Evolutionary conservation across 192 early-diverging fungal species (phyloP), one percentile per base, ranked within the genome.

Genomic region (Backusella circina): DNA sequence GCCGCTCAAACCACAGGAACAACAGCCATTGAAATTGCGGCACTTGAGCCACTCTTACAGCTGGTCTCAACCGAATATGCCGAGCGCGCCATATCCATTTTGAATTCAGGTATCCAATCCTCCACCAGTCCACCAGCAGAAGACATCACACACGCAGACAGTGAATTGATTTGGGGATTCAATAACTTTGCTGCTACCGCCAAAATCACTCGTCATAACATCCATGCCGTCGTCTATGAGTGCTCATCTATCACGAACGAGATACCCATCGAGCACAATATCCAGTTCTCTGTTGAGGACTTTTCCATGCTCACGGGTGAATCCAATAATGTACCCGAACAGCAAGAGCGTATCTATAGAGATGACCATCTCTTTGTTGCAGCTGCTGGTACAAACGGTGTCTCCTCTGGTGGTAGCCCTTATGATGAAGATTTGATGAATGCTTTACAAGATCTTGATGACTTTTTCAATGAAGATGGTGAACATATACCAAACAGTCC

Each of bases 1-100:
- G 31, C 13, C 32, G 7, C 23, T 6, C 35, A 65, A 30, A 54
- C 61, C 2, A 16, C 35, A 4, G 18, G 16, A 47, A 50, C 31
- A 16, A 74, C 77, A 50, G 71, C 78, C 47, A 82, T 91, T 61
- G 90, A 91, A 32, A 86, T 88, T 23, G 90, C 91, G 32, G 66
- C 93, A 26, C 80, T 96, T 23, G 72, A 84, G 41, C 95, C 95
- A 2, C 69, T 96, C 26, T 75, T 96, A 32, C 86, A 82, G 16
- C 51, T 94, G 12, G 77, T 96, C 33, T 85, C 88, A 18, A 87
- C 92, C 0, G 85, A 87, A 4, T 87, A 89, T 74, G 88, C 88
- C 3, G 83, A 87, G 26, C 84, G 91, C 37, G 94, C 93, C 0
- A 77, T 94, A 18, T 80, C 86, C n/a, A 93, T 96, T 4, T 73